phyloP scores from a whole-genome alignment of 371 early-diverging fungal genomes.

The Mycotypha africana region DNA sequence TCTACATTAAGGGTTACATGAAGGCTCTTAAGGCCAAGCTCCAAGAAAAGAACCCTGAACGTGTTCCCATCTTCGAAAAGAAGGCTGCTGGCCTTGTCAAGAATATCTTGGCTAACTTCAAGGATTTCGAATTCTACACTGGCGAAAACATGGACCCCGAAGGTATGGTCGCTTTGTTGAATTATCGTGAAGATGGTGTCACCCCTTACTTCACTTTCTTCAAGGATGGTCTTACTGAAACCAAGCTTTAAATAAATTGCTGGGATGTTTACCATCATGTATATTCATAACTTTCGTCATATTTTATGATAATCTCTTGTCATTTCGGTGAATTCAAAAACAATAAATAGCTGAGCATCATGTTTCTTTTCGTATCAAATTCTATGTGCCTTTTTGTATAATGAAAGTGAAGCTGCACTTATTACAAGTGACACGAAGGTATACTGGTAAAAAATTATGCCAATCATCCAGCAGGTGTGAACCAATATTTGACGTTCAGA shows the following conservation, averaged over 20 bases:
- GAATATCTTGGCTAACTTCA: constrained; percentile 76
- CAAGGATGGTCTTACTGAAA: constrained; percentile 81
- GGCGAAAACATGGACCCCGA: constrained; percentile 88
- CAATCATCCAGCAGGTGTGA: too few relatives aligned
- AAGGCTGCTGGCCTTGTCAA: constrained; percentile 63
- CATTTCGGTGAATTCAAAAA: too few relatives aligned
- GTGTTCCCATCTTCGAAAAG: constrained; percentile 66
- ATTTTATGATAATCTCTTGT: too few relatives aligned
- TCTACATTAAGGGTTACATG: constrained; percentile 92
- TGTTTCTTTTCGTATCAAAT: too few relatives aligned
- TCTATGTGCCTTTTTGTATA: too few relatives aligned
- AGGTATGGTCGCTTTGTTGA: constrained; percentile 85
- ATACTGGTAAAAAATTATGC: too few relatives aligned
- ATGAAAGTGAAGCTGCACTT: too few relatives aligned
- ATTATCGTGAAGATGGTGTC: constrained; percentile 92
- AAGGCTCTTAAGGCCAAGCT: constrained; percentile 71
- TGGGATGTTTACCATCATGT: too few relatives aligned
- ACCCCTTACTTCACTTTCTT: constrained; percentile 92
- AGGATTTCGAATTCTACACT: constrained; percentile 90
- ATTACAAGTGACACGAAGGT: too few relatives aligned
- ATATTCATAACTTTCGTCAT: too few relatives aligned
- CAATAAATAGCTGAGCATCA: too few relatives aligned
- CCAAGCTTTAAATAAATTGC: constrained; percentile 59
- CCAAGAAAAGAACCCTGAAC: constrained; percentile 60
- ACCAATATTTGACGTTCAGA: too few relatives aligned